phyloP scores from a whole-genome alignment of 306 rosid species.

The Oxytropis ochrocephala region DNA sequence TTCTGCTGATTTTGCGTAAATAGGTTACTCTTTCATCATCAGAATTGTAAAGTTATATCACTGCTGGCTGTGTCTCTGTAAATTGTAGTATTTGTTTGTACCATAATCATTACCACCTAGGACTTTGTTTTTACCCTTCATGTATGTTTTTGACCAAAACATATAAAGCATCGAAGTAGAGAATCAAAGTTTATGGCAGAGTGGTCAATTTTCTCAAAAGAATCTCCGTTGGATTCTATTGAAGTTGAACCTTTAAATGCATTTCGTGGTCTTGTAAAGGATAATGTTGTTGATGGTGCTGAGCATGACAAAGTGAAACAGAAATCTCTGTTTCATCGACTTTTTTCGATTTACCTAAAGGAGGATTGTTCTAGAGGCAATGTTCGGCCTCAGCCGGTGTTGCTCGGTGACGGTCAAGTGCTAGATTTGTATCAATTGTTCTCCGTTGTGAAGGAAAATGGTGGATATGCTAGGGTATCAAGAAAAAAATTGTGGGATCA shows the following conservation, averaged over 20 bases:
- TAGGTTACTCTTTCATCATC: background rate
- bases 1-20: background rate
- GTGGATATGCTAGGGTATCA: slow-evolving; percentile 60
- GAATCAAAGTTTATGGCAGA: slow-evolving; percentile 60
- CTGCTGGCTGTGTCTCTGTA: background rate
- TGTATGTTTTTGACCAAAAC: background rate
- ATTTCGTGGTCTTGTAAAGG: slow-evolving; percentile 11
- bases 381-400: slow-evolving; percentile 52
- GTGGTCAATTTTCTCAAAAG: slow-evolving; percentile 46
- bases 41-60: slow-evolving; percentile 5
- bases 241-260: slow-evolving; percentile 28
- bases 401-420: slow-evolving; percentile 45
- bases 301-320: slow-evolving; percentile 26
- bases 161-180: background rate
- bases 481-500: slow-evolving; percentile 50
- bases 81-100: slow-evolving; percentile 2
- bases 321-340: slow-evolving; percentile 43
- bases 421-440: slow-evolving; percentile 64
- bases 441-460: slow-evolving; percentile 51
- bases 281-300: slow-evolving; percentile 20
- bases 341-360: slow-evolving; percentile 40
- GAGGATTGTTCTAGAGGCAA: slow-evolving; percentile 36
- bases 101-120: background rate
- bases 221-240: slow-evolving; percentile 40
- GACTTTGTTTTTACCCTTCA: background rate